Conservation (phyloP, 2,329 filamentous ascomycete genomes). For the Trichophyton mentagrophytes region DNA sequence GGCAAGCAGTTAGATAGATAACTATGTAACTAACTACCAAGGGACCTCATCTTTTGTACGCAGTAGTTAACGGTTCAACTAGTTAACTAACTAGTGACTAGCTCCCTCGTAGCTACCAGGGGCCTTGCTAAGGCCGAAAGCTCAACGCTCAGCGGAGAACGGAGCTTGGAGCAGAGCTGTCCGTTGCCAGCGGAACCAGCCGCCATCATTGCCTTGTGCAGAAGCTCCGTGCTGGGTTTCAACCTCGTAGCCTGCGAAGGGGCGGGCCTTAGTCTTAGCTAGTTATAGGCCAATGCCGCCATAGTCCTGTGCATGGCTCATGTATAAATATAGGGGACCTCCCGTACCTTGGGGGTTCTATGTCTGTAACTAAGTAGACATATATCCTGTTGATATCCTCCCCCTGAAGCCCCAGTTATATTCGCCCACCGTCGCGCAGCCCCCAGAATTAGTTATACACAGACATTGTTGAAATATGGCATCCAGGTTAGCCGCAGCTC, state of each 20-base stretch:
- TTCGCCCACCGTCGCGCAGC: neutral
- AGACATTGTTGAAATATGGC: slow-evolving; percentile 6
- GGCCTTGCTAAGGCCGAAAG: neutral
- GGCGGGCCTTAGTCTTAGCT: neutral
- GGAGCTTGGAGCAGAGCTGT: neutral
- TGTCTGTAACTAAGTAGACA: neutral
- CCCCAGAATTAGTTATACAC: neutral
- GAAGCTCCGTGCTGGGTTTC: neutral
- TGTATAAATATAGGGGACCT: neutral
- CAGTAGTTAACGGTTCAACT: no score
- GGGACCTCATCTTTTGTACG: no score
- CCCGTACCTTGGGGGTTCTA: neutral
- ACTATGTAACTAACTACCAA: no score
- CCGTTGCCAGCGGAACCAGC: neutral
- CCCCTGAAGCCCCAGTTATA: neutral
- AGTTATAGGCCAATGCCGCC: neutral
- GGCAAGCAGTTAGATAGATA: no score
- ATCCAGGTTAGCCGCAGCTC: slow-evolving; percentile 30
- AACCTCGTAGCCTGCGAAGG: neutral
- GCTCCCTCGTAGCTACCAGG: no score
- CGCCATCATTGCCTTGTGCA: neutral
- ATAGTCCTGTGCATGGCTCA: neutral
- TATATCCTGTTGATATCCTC: neutral
- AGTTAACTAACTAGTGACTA: no score
- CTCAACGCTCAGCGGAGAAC: neutral